Evolutionary conservation across 805 yeast species (phyloP).

Genomic region (Kodamaea neixiangensis): DNA sequence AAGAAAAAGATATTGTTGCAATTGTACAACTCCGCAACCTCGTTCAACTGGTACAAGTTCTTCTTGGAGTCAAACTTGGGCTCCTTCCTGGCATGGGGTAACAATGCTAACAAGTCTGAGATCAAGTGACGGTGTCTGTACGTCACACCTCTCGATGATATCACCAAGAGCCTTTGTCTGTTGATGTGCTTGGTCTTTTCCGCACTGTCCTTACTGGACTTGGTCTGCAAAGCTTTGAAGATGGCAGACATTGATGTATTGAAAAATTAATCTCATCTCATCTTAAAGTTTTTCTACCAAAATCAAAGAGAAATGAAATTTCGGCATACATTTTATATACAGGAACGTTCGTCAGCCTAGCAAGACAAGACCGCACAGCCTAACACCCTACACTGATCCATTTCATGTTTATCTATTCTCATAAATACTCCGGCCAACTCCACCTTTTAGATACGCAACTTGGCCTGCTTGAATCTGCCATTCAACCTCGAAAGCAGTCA

Average conservation of each 20-base stretch:
- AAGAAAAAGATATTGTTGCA: slow-evolving; percentile 93
- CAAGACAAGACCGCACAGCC: neutral
- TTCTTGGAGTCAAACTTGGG: slow-evolving; percentile 94
- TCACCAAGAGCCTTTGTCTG: slow-evolving; percentile 83
- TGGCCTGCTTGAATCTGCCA: neutral
- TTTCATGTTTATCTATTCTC: slow-evolving; percentile 3
- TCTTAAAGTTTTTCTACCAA: neutral
- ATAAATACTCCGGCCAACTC: neutral
- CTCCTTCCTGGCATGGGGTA: slow-evolving; percentile 96
- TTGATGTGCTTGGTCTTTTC: slow-evolving; percentile 62
- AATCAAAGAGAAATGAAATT: too few species aligned
- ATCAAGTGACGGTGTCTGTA: slow-evolving; percentile 94
- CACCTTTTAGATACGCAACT: neutral
- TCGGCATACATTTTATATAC: neutral
- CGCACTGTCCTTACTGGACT: slow-evolving; percentile 49
- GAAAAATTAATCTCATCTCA: slow-evolving; percentile 10
- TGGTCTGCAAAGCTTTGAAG: slow-evolving; percentile 46
- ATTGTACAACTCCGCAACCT: slow-evolving; percentile 94
- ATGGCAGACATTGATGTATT: slow-evolving; percentile 50
- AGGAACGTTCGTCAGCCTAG: neutral
- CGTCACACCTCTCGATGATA: slow-evolving; percentile 93
- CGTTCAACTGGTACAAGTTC: slow-evolving; percentile 84
- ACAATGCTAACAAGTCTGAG: slow-evolving; percentile 69
- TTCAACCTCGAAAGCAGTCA: neutral
- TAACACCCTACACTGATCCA: neutral